Base-by-base conservation (phyloP, 768 basidiomycete species). In the Paxillus rubicundulus region DNA sequence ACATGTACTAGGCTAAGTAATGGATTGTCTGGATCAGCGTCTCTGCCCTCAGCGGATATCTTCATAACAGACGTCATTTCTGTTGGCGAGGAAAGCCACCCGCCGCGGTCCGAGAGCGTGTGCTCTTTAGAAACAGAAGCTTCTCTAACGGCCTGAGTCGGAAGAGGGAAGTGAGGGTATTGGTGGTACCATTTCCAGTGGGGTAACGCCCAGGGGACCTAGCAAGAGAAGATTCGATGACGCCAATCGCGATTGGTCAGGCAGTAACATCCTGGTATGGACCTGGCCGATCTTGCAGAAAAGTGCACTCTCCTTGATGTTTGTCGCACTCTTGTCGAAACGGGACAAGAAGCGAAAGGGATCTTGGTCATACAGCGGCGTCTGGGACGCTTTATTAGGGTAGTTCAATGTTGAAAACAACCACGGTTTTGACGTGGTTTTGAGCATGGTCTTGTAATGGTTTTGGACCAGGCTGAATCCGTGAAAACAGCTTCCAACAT, bases 101-200 rank as follows among this genome's bases (percentile, higher is more conserved):
- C 75, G 2, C 79, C 82, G 13, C 70, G 74, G 51, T 82, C 80
- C 1, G 76, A 80, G 21, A 82, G 61, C 0, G 81, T 82, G 53
- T 82, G 82, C 57, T 82, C 81, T 8, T 66, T 61, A 36, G 82
- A 64, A 5, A 72, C 55, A 2, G 79, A 70, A 1, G 82, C 79
- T 1, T 78, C 79, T 17, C 63, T 56, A 12, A 82, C 65, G 0
- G 80, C 78, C 62, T 81, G 70, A n/a, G n/a, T n/a, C n/a, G n/a
- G n/a, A 1, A 75, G 59, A 0, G 81, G 81, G 64, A 79, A 83
- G 0, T 70, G 72, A 2, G 79, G 73, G 61, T 81, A 82, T 59
- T 82, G 77, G 58, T 83, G 81, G 57, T 82, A 84, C 81, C 81
- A 84, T 21, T 70, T 76, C 4, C 80, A 79, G 56, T 79, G 78